Base-by-base conservation (phyloP, 495 filamentous ascomycete species). In the Hypoxylon lenormandii region DNA sequence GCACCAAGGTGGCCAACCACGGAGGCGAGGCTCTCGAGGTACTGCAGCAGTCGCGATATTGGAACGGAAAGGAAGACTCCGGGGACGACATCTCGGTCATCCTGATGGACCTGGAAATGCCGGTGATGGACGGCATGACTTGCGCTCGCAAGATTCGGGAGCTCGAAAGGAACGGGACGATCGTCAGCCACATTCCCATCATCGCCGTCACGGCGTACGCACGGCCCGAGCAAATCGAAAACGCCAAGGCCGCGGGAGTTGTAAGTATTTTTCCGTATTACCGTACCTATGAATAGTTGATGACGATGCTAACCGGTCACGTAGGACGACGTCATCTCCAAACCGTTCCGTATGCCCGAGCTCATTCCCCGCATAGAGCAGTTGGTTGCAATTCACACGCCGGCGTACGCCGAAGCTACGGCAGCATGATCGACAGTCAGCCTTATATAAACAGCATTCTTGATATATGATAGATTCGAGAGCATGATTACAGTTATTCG, bases 41-140 rank as follows among this genome's bases (percentile, higher is more conserved):
- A 36, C 60, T 86, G 42, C 76, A 80, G 19, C 72, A 67, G 15
- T 84, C 83, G 15, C 76, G 78, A 8, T 85, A 83, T 60, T 86
- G 84, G 84, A 65, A 69, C 30, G 69, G 74, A n/a, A 75, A 76
- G 38, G 64, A 77, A 69, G 68, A 65, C 21, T 71, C 76, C 0
- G 76, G 73, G 7, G 60, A 67, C 15, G 77, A 84, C 59, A 81
- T 92, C 3, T 86, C 86, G 49, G 85, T 93, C 43, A 86, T 94
- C 16, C 74, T 94, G 12, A 93, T 93, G 91, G 92, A 95, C 66
- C 83, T 92, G 56, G 91, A 94, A 72, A 94, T 94, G 92, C 92
- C 92, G 0, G 84, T 94, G 22, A 94, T 94, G 91, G 90, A 94
- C 73, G 92, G 92, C 54, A 85, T 90, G 71, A 87, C 84, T n/a